Conservation (phyloP, 257 asterid genomes). For the Capsicum baccatum region DNA sequence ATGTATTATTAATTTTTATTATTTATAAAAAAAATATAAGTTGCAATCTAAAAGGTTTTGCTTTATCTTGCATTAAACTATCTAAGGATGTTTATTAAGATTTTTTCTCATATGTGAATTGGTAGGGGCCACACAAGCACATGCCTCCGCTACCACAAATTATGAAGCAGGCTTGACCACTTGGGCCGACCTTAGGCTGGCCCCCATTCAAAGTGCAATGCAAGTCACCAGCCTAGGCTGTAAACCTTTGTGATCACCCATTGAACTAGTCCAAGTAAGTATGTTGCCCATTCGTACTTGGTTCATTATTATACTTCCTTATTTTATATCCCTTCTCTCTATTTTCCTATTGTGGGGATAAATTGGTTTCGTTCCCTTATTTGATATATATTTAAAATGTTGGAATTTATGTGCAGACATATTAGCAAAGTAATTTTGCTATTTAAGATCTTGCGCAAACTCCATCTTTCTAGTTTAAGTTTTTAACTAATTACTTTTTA, state of each 20-base stretch:
- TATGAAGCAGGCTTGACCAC: constrained; percentile 37
- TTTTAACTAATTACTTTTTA: neutral
- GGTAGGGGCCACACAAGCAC: constrained; percentile 34
- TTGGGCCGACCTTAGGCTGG: constrained; percentile 31
- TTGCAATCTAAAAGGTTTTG: no score
- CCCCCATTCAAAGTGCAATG: constrained; percentile 45
- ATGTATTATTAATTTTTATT: no score
- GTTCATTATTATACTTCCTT: neutral
- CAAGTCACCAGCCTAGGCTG: constrained; percentile 39
- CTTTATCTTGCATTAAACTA: no score
- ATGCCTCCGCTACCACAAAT: constrained; percentile 33
- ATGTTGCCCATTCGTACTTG: neutral
- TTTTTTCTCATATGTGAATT: no score
- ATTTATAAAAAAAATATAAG: no score
- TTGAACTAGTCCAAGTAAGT: constrained; percentile 43
- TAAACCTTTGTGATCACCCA: constrained; percentile 36
- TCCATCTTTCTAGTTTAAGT: neutral
- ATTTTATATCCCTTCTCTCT: neutral
- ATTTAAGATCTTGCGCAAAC: neutral
- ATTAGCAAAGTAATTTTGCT: neutral
- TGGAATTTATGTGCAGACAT: neutral
- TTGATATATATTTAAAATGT: neutral
- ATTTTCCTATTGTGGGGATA: neutral
- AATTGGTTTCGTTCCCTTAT: neutral
- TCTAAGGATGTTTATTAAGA: no score